phyloP scores from a whole-genome alignment of 2,329 filamentous ascomycete species.

The Aspergillus oerlinghausenensis region DNA sequence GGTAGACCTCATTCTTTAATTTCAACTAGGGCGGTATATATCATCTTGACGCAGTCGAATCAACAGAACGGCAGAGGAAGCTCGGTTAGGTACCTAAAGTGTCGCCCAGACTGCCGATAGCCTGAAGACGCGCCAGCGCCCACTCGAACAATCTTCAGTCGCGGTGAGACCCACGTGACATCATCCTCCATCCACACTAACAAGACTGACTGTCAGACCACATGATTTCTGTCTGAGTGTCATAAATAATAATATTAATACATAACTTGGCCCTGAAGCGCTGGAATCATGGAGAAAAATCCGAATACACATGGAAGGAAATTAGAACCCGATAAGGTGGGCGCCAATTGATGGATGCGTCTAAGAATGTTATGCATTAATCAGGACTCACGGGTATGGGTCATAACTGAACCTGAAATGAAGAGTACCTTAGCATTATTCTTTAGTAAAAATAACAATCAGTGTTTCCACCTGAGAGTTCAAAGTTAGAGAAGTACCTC shows the following conservation, averaged over 20 bases:
- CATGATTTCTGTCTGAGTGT: background rate
- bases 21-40: background rate
- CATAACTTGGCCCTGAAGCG: background rate
- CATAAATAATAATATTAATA: background rate
- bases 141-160: background rate
- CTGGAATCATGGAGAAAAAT: background rate
- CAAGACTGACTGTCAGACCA: conserved; percentile 11
- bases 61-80: background rate
- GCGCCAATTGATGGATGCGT: background rate
- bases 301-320: background rate
- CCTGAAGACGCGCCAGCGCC: no score
- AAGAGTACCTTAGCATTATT: background rate
- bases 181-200: conserved; percentile 8
- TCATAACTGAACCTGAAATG: background rate
- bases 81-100: background rate
- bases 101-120: no score
- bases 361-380: background rate
- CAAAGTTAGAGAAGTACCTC: background rate
- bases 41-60: background rate
- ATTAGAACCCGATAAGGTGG: background rate
- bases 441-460: background rate
- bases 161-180: conserved; percentile 19
- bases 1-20: background rate
- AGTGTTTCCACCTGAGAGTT: background rate
- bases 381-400: background rate